Conservation (phyloP, 73 alveolate species). For the Durusdinium trenchii region DNA sequence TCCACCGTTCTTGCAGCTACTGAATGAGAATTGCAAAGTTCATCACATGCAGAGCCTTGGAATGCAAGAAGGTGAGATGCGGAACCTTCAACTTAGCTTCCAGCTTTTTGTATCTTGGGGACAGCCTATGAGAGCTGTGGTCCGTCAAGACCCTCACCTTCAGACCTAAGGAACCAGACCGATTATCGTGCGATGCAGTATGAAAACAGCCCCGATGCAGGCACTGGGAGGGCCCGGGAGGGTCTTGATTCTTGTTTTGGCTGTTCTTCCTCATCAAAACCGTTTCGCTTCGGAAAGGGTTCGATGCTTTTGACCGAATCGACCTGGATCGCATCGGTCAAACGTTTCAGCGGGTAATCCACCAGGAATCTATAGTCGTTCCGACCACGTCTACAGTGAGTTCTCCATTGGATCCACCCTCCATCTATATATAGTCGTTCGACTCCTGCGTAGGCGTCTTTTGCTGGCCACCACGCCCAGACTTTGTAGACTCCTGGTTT, state of each 20-base stretch:
- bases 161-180: constrained; percentile 18
- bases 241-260: too few species aligned
- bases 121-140: not conserved
- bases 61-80: not conserved
- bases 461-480: constrained; percentile 57
- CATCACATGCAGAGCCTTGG: constrained; percentile 73
- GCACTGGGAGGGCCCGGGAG: not conserved
- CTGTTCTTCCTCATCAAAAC: too few species aligned
- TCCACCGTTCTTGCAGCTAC: constrained; percentile 69
- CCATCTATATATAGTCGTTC: too few species aligned
- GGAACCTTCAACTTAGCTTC: not conserved
- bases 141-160: not conserved
- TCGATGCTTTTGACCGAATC: too few species aligned
- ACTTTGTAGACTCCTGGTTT: constrained; percentile 58
- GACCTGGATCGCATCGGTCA: too few species aligned
- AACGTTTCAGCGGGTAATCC: too few species aligned
- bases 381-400: too few species aligned
- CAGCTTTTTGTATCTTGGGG: not conserved
- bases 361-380: too few species aligned
- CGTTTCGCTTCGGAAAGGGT: too few species aligned
- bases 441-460: constrained; percentile 46
- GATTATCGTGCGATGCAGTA: constrained; percentile 76
- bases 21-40: constrained; percentile 66
- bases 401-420: too few species aligned
- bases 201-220: constrained; percentile 87